These are phyloP conservation scores for Psidium friedrichsthalianum DNA, from an alignment of 345 rosid species.

Conservation along the genomic window DNA sequence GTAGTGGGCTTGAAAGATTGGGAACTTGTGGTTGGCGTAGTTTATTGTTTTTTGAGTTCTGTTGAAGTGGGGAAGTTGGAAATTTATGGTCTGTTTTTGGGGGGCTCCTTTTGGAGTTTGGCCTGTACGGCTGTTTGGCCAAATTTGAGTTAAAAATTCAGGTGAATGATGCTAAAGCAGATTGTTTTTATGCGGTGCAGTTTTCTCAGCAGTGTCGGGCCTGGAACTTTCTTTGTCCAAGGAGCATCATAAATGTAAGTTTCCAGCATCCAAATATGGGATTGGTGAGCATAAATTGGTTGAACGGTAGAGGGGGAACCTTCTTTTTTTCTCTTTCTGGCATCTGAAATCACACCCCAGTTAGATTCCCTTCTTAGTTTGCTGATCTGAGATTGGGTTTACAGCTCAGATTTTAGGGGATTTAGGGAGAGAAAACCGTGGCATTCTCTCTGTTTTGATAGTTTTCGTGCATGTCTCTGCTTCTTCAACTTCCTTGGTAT, in stretches of 20 bases:
- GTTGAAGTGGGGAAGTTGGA: background rate
- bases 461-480: background rate
- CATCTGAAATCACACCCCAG: background rate
- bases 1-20: background rate
- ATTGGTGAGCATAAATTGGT: background rate
- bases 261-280: background rate
- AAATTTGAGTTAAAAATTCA: background rate
- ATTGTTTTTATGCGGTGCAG: constrained; percentile 23
- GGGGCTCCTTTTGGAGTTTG: background rate
- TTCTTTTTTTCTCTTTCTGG: background rate
- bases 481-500: background rate
- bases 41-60: background rate
- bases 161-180: background rate
- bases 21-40: background rate
- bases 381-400: background rate
- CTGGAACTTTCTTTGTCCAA: constrained; percentile 68
- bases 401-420: background rate
- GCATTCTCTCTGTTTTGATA: background rate
- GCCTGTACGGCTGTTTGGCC: background rate
- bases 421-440: background rate
- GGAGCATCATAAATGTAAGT: constrained; percentile 78
- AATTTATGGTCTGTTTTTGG: background rate
- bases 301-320: background rate
- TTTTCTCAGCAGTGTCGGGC: constrained; percentile 89
- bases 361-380: background rate